Conservation (phyloP, 306 rosid species). For the Pachyrhizus erosus region DNA sequence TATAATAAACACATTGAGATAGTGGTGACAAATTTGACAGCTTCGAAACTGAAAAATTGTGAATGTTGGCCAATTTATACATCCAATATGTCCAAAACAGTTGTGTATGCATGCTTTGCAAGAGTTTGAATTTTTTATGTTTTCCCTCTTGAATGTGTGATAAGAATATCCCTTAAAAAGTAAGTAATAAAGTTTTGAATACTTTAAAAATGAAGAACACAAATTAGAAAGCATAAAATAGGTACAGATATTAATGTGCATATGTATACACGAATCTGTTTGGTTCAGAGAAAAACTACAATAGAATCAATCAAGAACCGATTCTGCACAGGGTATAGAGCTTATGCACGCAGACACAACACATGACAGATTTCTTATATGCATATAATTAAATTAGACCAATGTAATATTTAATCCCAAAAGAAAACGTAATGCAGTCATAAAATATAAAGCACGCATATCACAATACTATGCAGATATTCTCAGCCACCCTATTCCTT, state of each 20-base stretch:
- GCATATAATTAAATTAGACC: constrained; percentile 4
- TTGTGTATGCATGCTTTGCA: neutral
- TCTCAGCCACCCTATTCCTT: constrained; percentile 26
- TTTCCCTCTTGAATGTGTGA: too few relatives aligned
- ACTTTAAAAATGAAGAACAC: neutral
- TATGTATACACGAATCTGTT: neutral
- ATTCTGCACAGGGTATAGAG: neutral
- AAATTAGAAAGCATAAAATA: neutral
- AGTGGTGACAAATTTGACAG: neutral
- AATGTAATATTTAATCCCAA: neutral
- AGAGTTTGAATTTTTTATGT: too few relatives aligned
- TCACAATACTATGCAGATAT: neutral
- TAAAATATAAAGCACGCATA: neutral
- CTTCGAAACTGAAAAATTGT: neutral
- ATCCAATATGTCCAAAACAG: neutral
- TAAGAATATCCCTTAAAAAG: neutral
- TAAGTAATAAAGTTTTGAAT: too few relatives aligned
- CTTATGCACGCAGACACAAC: neutral
- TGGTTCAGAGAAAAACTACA: neutral
- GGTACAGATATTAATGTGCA: neutral
- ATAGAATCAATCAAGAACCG: neutral
- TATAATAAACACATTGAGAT: neutral
- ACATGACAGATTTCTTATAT: neutral
- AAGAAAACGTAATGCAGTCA: neutral
- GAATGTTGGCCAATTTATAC: neutral